Evolutionary conservation across 1,139 yeast genomes (phyloP), one percentile per base, ranked within the genome.

Genomic region (Lodderomyces parapsilosis): DNA sequence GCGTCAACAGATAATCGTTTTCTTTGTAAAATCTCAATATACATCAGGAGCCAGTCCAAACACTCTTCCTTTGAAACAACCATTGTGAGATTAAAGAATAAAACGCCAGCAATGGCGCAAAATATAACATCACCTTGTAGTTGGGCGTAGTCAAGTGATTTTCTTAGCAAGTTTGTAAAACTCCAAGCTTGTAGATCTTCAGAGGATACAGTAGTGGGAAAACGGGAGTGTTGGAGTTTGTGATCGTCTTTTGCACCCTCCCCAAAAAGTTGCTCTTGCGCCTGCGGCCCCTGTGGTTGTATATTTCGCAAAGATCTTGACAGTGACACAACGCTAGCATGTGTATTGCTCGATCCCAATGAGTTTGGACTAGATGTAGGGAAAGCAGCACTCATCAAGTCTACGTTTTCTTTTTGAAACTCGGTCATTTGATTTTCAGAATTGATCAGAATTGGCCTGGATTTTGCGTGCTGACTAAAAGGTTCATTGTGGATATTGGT

Each of bases 61-160:
- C 54, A 32, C 62, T 51, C 32, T 13, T 38, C 53, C 27, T 54
- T 41, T 28, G 52, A 38, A 36, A 55, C 38, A 39, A 50, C 43
- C 18, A 50, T 47, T 41, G 57, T 51, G 38, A 55, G 54, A 6
- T 70, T 71, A 45, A 74, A 71, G 59, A 87, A 85, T 31, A 86
- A 56, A 25, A 84, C 56, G 0, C 83, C 68, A 24, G 86, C 55
- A 0, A 88, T 75, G 2, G 87, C 76, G 48, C 85, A 75, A 67
- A 82, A 68, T 20, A 83, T 69, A 20, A 83, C 60, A 53, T 85
- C 89, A 0, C 95, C 95, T 52, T 82, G 86, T 13, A 63, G 60
- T 6, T 78, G 57, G 28, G 86, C 75, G 59, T 79, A 83, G 19
- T 74, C 73, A 13, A 80, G 62, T 0, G 83, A 76, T 43, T 77